A percentile compares a stretch with the other conserved stretches of the same genome.
These are phyloP conservation scores for Aspergillus sp. DNA, from an alignment of 2,329 filamentous ascomycete species.

Conservation along the genomic window DNA sequence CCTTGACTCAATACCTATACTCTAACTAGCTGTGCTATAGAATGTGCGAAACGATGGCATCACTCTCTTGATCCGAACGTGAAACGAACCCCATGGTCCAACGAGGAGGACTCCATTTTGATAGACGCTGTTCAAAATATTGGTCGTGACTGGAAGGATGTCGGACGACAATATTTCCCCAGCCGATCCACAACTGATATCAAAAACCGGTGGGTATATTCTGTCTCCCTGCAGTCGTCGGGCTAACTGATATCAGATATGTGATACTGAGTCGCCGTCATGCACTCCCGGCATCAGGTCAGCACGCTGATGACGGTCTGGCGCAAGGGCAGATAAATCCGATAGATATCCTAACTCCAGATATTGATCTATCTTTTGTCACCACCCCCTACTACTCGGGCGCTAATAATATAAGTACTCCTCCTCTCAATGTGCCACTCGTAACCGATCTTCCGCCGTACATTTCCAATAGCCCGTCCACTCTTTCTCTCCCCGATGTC, in stretches of 20 bases:
- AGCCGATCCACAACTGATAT: conserved; percentile 3
- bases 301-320: not conserved
- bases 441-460: too few species aligned
- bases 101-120: not conserved
- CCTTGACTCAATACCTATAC: too few species aligned
- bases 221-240: too few species aligned
- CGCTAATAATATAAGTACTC: too few species aligned
- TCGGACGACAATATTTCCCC: not conserved
- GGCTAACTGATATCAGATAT: not conserved
- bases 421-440: too few species aligned
- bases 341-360: too few species aligned
- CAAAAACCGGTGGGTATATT: not conserved
- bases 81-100: not conserved
- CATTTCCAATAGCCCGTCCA: too few species aligned
- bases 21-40: not conserved
- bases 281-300: not conserved
- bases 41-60: conserved; percentile 8
- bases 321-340: not conserved
- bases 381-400: too few species aligned
- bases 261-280: conserved; percentile 3
- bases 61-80: conserved; percentile 3
- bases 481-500: too few species aligned
- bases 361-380: not conserved
- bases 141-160: conserved; percentile 3
- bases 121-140: not conserved